Conservation (phyloP, 2,329 filamentous ascomycete genomes). For the Alternaria burnsii region DNA sequence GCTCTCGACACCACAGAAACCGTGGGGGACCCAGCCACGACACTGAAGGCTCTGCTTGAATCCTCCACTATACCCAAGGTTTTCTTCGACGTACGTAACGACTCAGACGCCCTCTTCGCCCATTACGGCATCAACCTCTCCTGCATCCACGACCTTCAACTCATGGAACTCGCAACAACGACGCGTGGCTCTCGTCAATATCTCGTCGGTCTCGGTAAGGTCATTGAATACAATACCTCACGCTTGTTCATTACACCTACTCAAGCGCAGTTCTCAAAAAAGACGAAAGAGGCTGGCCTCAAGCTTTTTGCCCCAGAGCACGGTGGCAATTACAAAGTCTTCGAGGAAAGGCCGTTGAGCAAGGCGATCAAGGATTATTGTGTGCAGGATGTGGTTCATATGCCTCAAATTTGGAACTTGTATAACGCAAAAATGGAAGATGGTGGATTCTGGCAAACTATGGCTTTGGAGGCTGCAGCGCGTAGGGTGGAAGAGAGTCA, state of each 20-base stretch:
- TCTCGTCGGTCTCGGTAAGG: not conserved
- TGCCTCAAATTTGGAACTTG: not conserved
- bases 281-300: not conserved
- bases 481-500: not conserved
- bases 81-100: slow-evolving; percentile 42
- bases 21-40: slow-evolving; percentile 4
- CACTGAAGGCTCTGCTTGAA: not conserved
- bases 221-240: not conserved
- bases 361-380: not conserved
- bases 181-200: not conserved
- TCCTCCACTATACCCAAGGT: slow-evolving; percentile 22
- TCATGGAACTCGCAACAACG: slow-evolving; percentile 29
- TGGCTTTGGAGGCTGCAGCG: not conserved
- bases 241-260: not conserved
- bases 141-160: slow-evolving; percentile 27
- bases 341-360: not conserved
- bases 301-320: not conserved
- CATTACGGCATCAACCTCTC: slow-evolving; percentile 25
- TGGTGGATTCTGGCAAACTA: not conserved
- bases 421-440: not conserved
- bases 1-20: not conserved
- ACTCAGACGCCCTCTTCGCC: slow-evolving; percentile 36
- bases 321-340: not conserved
- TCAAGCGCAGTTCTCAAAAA: not conserved
- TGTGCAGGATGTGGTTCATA: not conserved